Base-by-base conservation (phyloP, 345 rosid genomes). In the Eucalyptus fibrosa region DNA sequence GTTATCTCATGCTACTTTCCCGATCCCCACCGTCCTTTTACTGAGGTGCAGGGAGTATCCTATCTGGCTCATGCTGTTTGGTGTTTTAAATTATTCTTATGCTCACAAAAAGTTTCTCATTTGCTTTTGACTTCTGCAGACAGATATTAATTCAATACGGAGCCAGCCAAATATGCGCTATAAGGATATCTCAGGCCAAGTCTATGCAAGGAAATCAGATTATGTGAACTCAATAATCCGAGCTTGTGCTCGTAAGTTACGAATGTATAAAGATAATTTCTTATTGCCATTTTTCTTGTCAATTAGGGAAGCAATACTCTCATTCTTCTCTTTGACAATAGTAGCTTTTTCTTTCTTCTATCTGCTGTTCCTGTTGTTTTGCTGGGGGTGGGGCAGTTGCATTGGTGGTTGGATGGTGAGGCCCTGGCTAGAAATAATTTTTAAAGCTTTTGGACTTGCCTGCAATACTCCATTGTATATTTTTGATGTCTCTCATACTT, bases 1-100 rank as follows among this genome's bases (percentile, higher is more conserved):
- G 93, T 96, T 92, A 97, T 97, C 89, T 96, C 98, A 19, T 97
- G 99, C 92, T 94, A 94, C 90, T 94, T 96, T 89, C 99, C 98
- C 30, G 96, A 96, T 93, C 97, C 98, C 55, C 91, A 94, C 89
- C 92, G 92, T 82, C 97, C 98, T 90, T 92, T 97, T 88, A 92
- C 93, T 34, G 96, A 95, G 97, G 99, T 96, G 47, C 37, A 44
- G 89, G 87, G 86, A 59, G 77, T 86, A 37, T 50, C 67, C 45
- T 51, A 23, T 32, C 88, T 86, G 47, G 47, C 5, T 77, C 47
- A 77, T 77, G 30, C 85, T 37, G 47, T 77, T 77, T 77, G 30
- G 85, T 21, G 85, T 40, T 77, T 77, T 77, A 21, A 77, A 77
- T 42, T 40, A 21, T 40, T 77, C 47, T 77, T 40, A 12, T 77